Percentiles rank a stretch among this genome's conserved stretches.
phyloP scores from a whole-genome alignment of 352 stramenopile genomes.

The Paralagenidium karlingii region DNA sequence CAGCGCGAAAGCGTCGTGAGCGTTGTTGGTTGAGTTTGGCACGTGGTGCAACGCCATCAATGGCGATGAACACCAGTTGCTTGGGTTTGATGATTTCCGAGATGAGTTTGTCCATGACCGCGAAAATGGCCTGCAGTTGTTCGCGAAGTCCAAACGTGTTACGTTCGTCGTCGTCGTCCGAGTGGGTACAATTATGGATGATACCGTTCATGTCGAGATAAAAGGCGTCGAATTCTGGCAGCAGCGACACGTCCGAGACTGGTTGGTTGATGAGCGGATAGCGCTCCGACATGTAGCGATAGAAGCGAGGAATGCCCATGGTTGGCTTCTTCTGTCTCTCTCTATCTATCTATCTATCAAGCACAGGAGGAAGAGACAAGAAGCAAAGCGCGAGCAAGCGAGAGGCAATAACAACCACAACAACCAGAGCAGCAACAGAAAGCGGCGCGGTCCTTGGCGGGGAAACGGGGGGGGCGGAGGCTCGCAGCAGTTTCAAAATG shows the following conservation, averaged over 20 bases:
- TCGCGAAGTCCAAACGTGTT: conserved; percentile 87
- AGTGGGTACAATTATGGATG: conserved; percentile 98
- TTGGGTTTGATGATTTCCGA: conserved; percentile 96
- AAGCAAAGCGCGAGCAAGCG: too few relatives aligned
- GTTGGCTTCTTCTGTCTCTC: conserved; percentile 1
- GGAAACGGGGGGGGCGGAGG: too few relatives aligned
- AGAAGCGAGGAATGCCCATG: conserved; percentile 92
- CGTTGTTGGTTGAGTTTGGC: conserved; percentile 99
- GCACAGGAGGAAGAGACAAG: too few relatives aligned
- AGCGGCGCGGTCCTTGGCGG: too few relatives aligned
- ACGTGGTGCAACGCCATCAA: conserved; percentile 97
- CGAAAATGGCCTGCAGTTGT: conserved; percentile 89
- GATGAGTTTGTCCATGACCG: conserved; percentile 91
- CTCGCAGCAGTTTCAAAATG: too few relatives aligned
- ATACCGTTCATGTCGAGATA: conserved; percentile 99
- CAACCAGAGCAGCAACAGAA: too few relatives aligned
- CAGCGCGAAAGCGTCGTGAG: conserved; percentile 88
- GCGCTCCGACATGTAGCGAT: conserved; percentile 87
- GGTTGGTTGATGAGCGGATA: conserved; percentile 99
- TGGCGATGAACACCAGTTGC: conserved; percentile 96
- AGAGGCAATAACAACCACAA: too few relatives aligned
- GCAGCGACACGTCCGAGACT: conserved; percentile 91
- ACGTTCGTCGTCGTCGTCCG: conserved; percentile 89
- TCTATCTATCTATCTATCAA: too few relatives aligned
- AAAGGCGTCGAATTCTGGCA: conserved; percentile 98